phyloP scores from a whole-genome alignment of 148 eudicot genomes.

The Cornus suecica region DNA sequence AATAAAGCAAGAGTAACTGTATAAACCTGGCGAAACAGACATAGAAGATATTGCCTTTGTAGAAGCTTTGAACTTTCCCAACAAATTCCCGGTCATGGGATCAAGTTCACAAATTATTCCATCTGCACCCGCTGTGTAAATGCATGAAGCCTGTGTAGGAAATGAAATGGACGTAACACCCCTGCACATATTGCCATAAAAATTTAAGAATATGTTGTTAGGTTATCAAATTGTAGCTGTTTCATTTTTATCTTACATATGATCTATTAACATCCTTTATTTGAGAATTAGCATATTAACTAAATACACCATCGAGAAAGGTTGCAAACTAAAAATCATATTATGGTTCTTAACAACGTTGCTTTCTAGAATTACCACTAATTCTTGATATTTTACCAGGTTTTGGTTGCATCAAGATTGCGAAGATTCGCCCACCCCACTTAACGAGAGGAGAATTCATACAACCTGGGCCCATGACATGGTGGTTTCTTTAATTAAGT shows the following conservation, averaged over 20 bases:
- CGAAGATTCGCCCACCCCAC: no score
- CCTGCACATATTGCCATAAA: constrained; percentile 35
- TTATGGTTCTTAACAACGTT: not conserved
- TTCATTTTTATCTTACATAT: not conserved
- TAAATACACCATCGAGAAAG: not conserved
- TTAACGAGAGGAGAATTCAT: no score
- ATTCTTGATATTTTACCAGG: not conserved
- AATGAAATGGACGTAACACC: constrained; percentile 77
- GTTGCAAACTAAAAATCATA: not conserved
- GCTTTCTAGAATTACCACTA: not conserved
- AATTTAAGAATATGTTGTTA: not conserved
- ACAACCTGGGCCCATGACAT: no score
- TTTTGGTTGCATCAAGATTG: not conserved
- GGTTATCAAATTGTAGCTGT: not conserved
- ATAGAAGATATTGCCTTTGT: constrained; percentile 75
- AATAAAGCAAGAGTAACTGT: not conserved
- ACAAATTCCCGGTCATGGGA: constrained; percentile 63
- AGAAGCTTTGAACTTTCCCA: constrained; percentile 78
- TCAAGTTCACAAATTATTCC: constrained; percentile 88
- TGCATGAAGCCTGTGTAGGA: constrained; percentile 45
- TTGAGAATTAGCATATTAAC: not conserved
- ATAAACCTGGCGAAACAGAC: constrained; percentile 81
- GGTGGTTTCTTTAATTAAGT: no score
- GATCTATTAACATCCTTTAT: constrained; percentile 1
- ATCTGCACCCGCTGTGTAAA: constrained; percentile 88